Evolutionary conservation across 768 basidiomycete species (phyloP), one percentile per base, ranked within the genome.

Genomic region (Paxillus involutus): DNA sequence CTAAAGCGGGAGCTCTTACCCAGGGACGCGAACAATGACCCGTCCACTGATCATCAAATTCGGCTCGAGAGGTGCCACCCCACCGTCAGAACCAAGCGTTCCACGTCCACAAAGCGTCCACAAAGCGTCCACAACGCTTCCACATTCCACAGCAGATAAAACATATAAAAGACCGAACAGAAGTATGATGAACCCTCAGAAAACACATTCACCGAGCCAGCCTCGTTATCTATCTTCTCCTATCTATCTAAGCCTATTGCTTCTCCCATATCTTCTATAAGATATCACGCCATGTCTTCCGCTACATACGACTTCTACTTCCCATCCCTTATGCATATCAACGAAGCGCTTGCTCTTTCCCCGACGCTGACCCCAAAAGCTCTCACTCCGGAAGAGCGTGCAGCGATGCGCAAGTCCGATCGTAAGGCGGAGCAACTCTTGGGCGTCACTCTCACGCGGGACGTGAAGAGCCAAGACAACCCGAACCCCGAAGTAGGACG

Each of bases 381-480:
- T 24, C 53, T 60, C 16, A 52, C 47, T n/a, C 36, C 24, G 3
- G 47, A 49, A 14, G 47, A 53, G 36, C 57, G 57, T 26, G 36
- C 58, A 14, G 59, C 57, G 5, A 14, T 55, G 8, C 39, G 53
- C 39, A 45, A 46, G 21, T 60, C 59, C 24, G 51, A 60, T 40
- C 39, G 50, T 24, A 60, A 60, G 44, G 59, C 59, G n/a, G 57
- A 47, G 6, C 49, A 53, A 33, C 36, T 60, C 11, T 48, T 60
- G 11, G 59, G 59, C 16, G 48, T 59, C 17, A 59, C 59, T n/a
- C 44, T 60, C 53, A 59, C 59, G 43, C 57, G 53, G 35, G 58
- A 60, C 47, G 56, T 52, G 47, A 57, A 36, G 35, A 46, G 46
- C 24, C 40, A 37, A 26, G 36, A 16, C 17, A 49, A 19, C 17